Base-by-base conservation (phyloP, 768 basidiomycete species). In the Podaxis sp. region DNA sequence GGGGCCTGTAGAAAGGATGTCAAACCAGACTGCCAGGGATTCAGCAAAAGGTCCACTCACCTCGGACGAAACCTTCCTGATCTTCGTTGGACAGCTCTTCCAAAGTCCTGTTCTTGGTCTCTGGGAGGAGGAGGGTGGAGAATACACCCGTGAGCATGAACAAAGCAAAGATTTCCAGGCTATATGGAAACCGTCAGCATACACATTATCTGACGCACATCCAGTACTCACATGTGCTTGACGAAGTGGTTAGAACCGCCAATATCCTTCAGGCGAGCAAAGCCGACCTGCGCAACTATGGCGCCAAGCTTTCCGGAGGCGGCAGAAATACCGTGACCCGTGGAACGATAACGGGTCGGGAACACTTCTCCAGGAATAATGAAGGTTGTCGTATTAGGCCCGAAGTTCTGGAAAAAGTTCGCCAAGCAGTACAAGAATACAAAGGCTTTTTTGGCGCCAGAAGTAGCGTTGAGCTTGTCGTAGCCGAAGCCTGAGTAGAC, bases 331-430 rank as follows among this genome's bases (percentile, higher is more conserved):
- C 93, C 93, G 68, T 93, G 90, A 11, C 84, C 89, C 4, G 91
- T 93, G 5, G 90, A 91, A 65, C 93, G 87, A 73, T 94, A 93
- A 52, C 93, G 90, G 1, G 93, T 95, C 1, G 93, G 93, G 85
- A 93, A 95, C 26, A 79, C 83, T 72, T 95, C 93, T 66, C 90
- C 91, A 0, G 93, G 91, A 3, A 93, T 77, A 59, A 93, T 63
- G 73, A 95, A 94, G 0, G 91, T 93, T 0, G 90, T 93, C 0
- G 83, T 83, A 67, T 93, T 91, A 10, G 88, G 90, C 1, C 90
- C 92, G 65, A 93, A 94, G 76, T 94, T 94, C 78, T 91, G 89
- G 88, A 93, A 92, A 78, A 93, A 93, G 72, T 91, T 89, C 68
- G 91, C 84, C n/a, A 95, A 78, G 72, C 91, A 91, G 78, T 94